These are phyloP conservation scores for Sextonia rubra DNA, from an alignment of 164 flowering plant genomes.

Conservation along the genomic window DNA sequence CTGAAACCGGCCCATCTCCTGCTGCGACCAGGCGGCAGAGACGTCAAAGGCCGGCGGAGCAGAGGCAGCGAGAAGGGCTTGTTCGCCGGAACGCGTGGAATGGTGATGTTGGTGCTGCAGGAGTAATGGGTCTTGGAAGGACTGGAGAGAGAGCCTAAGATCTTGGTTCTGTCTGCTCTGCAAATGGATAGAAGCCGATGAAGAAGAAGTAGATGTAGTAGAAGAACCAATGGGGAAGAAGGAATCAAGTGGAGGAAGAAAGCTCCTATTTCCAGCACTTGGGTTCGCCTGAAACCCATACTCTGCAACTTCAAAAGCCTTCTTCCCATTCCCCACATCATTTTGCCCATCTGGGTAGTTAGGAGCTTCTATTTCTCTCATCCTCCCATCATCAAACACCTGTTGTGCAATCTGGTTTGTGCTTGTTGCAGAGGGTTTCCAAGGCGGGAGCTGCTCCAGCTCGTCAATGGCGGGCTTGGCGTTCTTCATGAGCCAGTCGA, in stretches of 20 bases:
- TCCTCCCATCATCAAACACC: no score
- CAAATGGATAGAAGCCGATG: slow-evolving; percentile 25
- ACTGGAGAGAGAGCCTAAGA: slow-evolving; percentile 65
- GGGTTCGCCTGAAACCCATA: slow-evolving; percentile 13
- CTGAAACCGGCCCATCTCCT: slow-evolving; percentile 10
- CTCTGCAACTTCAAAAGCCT: slow-evolving; percentile 5
- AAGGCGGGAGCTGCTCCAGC: slow-evolving; percentile 38
- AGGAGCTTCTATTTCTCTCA: no score
- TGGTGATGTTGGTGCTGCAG: slow-evolving; percentile 17
- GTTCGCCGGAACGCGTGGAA: slow-evolving; percentile 18
- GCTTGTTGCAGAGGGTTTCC: slow-evolving; percentile 27
- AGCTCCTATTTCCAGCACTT: slow-evolving; percentile 2
- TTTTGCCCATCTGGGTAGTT: background rate
- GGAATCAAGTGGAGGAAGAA: slow-evolving; percentile 61
- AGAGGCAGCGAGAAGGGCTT: slow-evolving; percentile 36
- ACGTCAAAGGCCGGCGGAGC: slow-evolving; percentile 38
- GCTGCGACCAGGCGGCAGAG: slow-evolving; percentile 37
- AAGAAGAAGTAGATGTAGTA: slow-evolving; percentile 1
- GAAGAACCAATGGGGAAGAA: slow-evolving; percentile 46
- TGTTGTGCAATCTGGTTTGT: no score
- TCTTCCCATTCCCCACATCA: slow-evolving; percentile 18
- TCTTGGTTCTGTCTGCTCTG: slow-evolving; percentile 37
- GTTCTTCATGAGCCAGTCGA: slow-evolving; percentile 50
- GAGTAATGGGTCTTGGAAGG: slow-evolving; percentile 39
- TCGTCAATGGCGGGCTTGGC: slow-evolving; percentile 45